A percentile compares a stretch with the other conserved stretches of the same genome.
Evolutionary conservation across 1,284 basidiomycete genomes (phyloP).

Genomic region (Sanghuangporus weigelae): DNA sequence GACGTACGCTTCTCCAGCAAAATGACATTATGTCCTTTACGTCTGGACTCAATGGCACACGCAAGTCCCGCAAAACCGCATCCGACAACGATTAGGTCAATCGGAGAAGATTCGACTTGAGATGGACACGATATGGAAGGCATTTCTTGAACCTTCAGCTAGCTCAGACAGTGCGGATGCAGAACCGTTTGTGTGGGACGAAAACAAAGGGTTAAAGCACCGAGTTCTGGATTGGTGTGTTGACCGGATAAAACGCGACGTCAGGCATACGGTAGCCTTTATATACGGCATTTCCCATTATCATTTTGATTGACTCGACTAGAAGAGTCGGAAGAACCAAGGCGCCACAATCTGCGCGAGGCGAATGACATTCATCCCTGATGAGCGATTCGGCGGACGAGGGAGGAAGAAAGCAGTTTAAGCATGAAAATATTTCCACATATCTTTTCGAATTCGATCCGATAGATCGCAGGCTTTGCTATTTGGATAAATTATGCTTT

Average conservation of each 20-base stretch:
- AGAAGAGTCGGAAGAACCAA: too few species aligned
- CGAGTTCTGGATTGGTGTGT: background rate
- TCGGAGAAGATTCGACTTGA: constrained; percentile 6
- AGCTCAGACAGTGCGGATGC: background rate
- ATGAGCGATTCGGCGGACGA: constrained; percentile 7
- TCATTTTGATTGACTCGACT: background rate
- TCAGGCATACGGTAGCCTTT: background rate
- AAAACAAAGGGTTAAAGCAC: background rate
- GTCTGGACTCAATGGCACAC: constrained; percentile 28
- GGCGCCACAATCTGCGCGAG: background rate
- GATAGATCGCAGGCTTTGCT: background rate
- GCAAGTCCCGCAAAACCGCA: constrained; percentile 29
- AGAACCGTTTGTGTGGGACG: background rate
- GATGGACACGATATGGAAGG: background rate
- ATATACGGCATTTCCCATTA: background rate
- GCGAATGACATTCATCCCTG: background rate
- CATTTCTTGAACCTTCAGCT: background rate
- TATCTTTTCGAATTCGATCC: background rate
- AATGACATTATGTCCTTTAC: constrained; percentile 26
- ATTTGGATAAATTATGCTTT: background rate
- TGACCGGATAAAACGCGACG: background rate
- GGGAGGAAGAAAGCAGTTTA: background rate
- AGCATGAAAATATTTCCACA: background rate
- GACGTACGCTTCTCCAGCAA: constrained; percentile 24
- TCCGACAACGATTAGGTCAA: constrained; percentile 24